A percentile compares a stretch with the other conserved stretches of the same genome.
Conservation (phyloP, 192 early-diverging fungal genomes). For the Umbelopsis sp. region DNA sequence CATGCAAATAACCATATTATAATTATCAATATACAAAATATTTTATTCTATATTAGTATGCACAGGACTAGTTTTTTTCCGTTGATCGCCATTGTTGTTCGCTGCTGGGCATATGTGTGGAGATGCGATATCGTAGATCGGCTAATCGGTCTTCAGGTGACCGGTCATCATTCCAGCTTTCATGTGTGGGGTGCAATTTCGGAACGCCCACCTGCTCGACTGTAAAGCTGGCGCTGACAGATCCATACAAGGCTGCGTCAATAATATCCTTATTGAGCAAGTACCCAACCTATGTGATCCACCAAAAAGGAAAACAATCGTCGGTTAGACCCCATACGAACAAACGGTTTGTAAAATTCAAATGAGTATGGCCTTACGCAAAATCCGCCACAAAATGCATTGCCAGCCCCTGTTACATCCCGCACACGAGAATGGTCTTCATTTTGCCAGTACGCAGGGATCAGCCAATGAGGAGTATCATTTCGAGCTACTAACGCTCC, state of each 20-base stretch:
- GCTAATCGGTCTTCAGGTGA: constrained; percentile 4
- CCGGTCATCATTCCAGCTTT: constrained; percentile 30
- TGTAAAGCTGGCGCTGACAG: constrained; percentile 42
- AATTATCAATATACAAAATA: background rate
- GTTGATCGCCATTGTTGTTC: background rate
- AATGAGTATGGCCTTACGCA: constrained; percentile 26
- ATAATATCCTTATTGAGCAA: constrained; percentile 36
- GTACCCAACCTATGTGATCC: constrained; percentile 15
- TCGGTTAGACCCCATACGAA: background rate
- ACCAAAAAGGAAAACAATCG: background rate
- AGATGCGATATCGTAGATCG: background rate
- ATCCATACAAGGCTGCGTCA: constrained; percentile 39
- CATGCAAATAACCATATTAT: constrained; percentile 8
- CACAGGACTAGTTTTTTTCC: background rate
- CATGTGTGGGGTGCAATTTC: constrained; percentile 14
- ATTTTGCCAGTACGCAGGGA: constrained; percentile 45
- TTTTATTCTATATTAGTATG: background rate
- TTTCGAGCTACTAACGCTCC: constrained; percentile 30
- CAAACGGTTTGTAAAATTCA: background rate
- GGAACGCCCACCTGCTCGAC: constrained; percentile 49
- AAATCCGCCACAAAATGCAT: constrained; percentile 51
- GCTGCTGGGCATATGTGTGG: background rate
- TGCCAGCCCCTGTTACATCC: constrained; percentile 51
- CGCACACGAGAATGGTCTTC: constrained; percentile 4
- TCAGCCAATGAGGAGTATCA: constrained; percentile 9